Evolutionary conservation across 495 filamentous ascomycete genomes (phyloP).

Genomic region (Evansstolkia leycettana): DNA sequence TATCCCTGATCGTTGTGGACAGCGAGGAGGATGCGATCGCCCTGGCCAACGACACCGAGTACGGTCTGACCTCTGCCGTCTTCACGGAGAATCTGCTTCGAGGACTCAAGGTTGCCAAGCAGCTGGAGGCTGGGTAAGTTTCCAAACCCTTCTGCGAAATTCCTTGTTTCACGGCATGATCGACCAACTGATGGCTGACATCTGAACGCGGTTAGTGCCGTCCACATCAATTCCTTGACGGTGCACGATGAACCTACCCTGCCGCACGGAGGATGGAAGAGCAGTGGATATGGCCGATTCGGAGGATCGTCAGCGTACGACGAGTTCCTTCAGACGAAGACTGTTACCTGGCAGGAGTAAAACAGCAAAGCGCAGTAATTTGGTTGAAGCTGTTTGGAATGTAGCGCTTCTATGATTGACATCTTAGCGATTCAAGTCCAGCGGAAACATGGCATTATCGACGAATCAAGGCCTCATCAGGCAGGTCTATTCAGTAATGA

Average conservation of each 20-base stretch:
- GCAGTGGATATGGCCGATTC: constrained; percentile 69
- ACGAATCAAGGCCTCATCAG: too few species aligned
- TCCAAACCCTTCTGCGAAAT: too few species aligned
- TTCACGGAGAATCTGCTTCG: constrained; percentile 37
- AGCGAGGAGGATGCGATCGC: constrained; percentile 36
- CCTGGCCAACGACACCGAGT: constrained; percentile 41
- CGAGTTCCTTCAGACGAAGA: constrained; percentile 81
- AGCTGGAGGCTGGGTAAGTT: constrained; percentile 37
- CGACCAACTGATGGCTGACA: too few species aligned
- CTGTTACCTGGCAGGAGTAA: constrained; percentile 52
- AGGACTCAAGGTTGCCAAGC: constrained; percentile 32
- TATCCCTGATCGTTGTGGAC: constrained; percentile 39
- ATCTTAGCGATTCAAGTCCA: too few species aligned
- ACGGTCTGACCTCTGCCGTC: constrained; percentile 35
- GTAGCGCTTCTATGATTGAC: too few species aligned
- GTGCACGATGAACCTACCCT: constrained; percentile 71
- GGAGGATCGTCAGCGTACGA: constrained; percentile 42
- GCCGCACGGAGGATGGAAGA: constrained; percentile 80
- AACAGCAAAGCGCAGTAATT: not conserved
- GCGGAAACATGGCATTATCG: too few species aligned
- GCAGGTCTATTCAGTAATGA: too few species aligned
- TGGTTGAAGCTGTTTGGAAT: too few species aligned
- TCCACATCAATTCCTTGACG: constrained; percentile 81
- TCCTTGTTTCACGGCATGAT: too few species aligned
- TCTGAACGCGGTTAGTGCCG: constrained; percentile 30